These are phyloP conservation scores for Penicillium freii DNA, from an alignment of 2,329 filamentous ascomycete genomes.

Conservation along the genomic window DNA sequence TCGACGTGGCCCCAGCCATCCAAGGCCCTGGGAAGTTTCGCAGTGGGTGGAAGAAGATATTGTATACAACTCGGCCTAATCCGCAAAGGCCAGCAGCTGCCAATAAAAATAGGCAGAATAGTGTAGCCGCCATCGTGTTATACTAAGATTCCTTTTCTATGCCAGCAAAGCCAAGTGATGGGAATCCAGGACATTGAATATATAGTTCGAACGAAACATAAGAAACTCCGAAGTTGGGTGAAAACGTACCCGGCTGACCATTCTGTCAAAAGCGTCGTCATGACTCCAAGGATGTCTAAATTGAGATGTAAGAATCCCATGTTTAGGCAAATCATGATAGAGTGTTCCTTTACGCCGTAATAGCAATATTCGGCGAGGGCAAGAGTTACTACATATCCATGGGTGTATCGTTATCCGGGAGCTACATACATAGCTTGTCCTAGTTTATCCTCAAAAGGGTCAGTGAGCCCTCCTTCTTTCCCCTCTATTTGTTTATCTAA, in stretches of 20 bases:
- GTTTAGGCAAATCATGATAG: background rate
- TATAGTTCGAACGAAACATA: background rate
- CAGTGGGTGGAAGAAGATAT: slow-evolving; percentile 13
- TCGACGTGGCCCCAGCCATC: slow-evolving; percentile 10
- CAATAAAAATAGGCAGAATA: background rate
- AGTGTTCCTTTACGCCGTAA: too few relatives aligned
- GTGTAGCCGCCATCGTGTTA: background rate
- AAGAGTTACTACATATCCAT: background rate
- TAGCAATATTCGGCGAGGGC: background rate
- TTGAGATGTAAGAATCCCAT: background rate
- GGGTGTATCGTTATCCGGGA: background rate
- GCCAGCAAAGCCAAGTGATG: background rate
- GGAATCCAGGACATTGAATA: background rate
- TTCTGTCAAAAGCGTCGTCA: background rate
- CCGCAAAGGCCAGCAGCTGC: background rate
- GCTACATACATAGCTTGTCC: background rate
- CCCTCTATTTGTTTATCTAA: background rate
- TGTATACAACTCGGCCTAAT: background rate
- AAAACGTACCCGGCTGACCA: background rate
- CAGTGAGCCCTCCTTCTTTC: background rate
- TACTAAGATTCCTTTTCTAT: background rate
- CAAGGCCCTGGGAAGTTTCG: slow-evolving; percentile 14
- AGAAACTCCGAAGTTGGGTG: background rate
- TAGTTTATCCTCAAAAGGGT: background rate
- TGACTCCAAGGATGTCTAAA: background rate